Base-by-base conservation (phyloP, 139 green algal genomes). In the Coelastrella sp. region DNA sequence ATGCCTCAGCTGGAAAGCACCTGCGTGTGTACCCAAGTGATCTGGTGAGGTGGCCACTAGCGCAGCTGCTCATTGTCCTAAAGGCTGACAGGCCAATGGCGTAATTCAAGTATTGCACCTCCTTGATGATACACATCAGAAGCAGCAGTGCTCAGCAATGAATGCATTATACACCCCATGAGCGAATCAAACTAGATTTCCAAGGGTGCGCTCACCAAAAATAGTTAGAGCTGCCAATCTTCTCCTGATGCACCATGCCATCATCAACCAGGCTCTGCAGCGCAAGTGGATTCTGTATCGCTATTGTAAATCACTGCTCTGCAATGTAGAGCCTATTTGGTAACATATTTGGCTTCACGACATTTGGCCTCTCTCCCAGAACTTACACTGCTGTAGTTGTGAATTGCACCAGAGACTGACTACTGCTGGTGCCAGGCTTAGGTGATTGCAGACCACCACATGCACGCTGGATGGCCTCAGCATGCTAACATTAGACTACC, bases 141-240 rank as follows among this genome's bases (percentile, higher is more conserved):
- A 49, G 35, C 35, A 49, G 35, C 35, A 49, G 35, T 49, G 35
- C 35, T 3, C 35, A 49, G 35, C 35, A 49, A 49, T 49, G 35
- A 3, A 49, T 49, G 35, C 35, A 49, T 49, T 3, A 49, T 49
- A 49, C 35, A 49, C 3, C 35, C 35, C 35, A 3, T 49, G 35
- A 49, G 35, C 35, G 35, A 49, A 49, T 49, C 35, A 49, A 49
- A 49, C 35, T 78, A 3, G 56, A 25, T 4, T 49, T 78, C 72
- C 63, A 70, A 70, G 9, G 63, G 7, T 20, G 22, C 6, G 8
- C 90, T 88, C 82, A 93, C 96, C 96, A 98, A 78, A 96, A 97
- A 89, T 95, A 98, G 87, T 97, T 98, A 22, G 91, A 95, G 58
- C 85, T 91, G 57, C 96, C 96, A 82, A 98, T 97, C 89, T 96